Percentiles rank a stretch among this genome's conserved stretches.
These are phyloP conservation scores for Rhipidocladum racemiflorum DNA, from an alignment of 176 grass and related monocot genomes.

Conservation along the genomic window DNA sequence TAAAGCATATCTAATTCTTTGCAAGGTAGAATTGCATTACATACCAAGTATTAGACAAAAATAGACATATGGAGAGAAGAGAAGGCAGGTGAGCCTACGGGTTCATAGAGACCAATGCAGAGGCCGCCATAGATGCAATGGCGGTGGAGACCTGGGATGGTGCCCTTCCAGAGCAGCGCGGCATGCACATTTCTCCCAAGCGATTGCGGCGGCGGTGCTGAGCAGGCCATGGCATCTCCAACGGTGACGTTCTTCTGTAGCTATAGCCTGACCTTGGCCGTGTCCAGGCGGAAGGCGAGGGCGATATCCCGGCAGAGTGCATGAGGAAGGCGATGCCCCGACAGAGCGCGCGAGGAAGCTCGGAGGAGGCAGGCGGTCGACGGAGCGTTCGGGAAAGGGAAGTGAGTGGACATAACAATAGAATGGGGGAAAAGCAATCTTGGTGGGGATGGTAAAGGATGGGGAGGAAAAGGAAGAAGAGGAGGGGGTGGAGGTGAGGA, in stretches of 20 bases:
- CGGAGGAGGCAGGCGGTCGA: too few species aligned
- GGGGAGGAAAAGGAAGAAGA: too few species aligned
- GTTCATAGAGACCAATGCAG: constrained; percentile 82
- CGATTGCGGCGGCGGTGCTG: constrained; percentile 81
- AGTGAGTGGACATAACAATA: too few species aligned
- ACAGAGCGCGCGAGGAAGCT: too few species aligned
- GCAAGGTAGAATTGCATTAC: not conserved
- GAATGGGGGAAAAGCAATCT: too few species aligned
- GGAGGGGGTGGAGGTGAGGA: too few species aligned
- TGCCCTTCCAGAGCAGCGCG: constrained; percentile 87
- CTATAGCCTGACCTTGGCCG: constrained; percentile 95
- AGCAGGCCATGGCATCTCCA: constrained; percentile 44
- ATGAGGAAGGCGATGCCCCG: too few species aligned
- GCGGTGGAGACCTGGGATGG: constrained; percentile 77
- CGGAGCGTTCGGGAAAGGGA: too few species aligned
- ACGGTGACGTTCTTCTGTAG: constrained; percentile 61
- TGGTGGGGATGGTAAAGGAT: too few species aligned
- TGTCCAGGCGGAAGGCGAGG: constrained; percentile 91
- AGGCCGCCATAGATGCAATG: constrained; percentile 93
- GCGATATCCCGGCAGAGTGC: too few species aligned
- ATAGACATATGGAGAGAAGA: not conserved
- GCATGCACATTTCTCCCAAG: constrained; percentile 73
- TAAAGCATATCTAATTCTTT: constrained; percentile 83
- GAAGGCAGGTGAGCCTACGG: constrained; percentile 3
- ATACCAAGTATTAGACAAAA: not conserved